Evolutionary conservation across 306 rosid species (phyloP), one percentile per base, ranked within the genome.

Genomic region (Cicer chorassanicum): DNA sequence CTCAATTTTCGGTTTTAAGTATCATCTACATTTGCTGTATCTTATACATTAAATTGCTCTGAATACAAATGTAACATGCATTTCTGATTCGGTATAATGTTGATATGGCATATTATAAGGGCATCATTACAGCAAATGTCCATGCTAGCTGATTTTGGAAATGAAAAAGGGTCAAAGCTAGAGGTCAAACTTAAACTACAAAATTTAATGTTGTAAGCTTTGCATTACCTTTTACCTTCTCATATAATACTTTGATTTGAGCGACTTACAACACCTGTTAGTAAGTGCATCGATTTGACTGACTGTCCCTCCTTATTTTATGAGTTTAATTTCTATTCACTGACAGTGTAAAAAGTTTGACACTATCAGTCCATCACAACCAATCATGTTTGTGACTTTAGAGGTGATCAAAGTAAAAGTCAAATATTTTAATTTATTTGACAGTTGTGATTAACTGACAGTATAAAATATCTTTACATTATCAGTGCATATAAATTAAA

Each of bases 111-210:
- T 62, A 34, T 63, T 15, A 53, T 16, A 53, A 15, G 59, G 16
- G 59, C 57, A 51, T 51, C 24, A 2, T 51, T 63, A 42, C 61
- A 64, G 13, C 73, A 36, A 70, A 63, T 51, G 39, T 50, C 54
- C 38, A 16, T 48, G 44, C 50, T 60, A 13, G 21, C 46, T 36
- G 24, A 41, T 16, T 38, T 53, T 24, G 4, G 66, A 55, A 45
- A 56, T 73, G 56, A 13, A 56, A 44, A 24, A 9, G 34, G 57
- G 24, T 15, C 79, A 21, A 39, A 53, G 64, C 36, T 75, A 55
- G 54, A 66, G 16, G 70, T 63, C 16, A 19, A 74, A 68, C 48
- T 74, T 39, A 15, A 80, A 68, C 55, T 68, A 74, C 68, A 56
- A 36, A 66, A 8, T 2, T 15, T 13, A 13, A 13, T 4, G 29